Base-by-base conservation (phyloP, 441 rosid genomes). In the Pelargonium citronellum region DNA sequence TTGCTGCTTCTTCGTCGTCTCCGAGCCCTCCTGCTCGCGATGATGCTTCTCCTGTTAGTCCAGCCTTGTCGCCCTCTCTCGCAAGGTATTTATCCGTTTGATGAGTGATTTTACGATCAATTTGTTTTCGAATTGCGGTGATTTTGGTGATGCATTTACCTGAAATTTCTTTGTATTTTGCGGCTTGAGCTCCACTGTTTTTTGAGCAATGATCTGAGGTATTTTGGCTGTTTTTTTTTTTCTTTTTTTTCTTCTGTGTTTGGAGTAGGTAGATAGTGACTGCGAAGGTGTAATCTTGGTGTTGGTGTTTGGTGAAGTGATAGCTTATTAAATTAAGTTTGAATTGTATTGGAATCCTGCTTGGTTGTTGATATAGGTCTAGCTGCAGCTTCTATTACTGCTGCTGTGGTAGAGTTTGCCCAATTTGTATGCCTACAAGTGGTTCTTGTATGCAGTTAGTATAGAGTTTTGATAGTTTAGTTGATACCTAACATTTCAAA, bases 31-130 rank as follows among this genome's bases (percentile, higher is more conserved):
- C 69, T 73, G 47, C 85, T 81, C 83, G 65, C 73, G 80, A 79
- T 47, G 62, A 69, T 81, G 89, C 79, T 74, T 68, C 79, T 58
- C 66, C 87, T 64, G 19, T 73, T 79, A 74, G 16, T 2, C 67
- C 53, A 16, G 83, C 77, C 85, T 86, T 70, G 79, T 51, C 69
- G 80, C 71, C 71, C 12, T 87, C 95, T 81, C 84, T 91, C 77
- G 74, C 90, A 61, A 90, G 99, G 99, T 95, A 53, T 49, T 67
- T 76, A 47, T 39, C 15, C 43, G 13, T 12, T 62, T 8, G 37
- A 30, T 64, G 9, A 34, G 51, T 22, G 65, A 67, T 61, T 22
- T 17, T 15, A n/a, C 46, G 43, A 10, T 44, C 27, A 20, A 67
- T 43, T 67, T 58, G 64, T 73, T 3, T 2, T 24, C 30, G 30